Evolutionary conservation across 352 stramenopile species (phyloP), one percentile per base, ranked within the genome.

Genomic region (Phytophthora pluvialis): DNA sequence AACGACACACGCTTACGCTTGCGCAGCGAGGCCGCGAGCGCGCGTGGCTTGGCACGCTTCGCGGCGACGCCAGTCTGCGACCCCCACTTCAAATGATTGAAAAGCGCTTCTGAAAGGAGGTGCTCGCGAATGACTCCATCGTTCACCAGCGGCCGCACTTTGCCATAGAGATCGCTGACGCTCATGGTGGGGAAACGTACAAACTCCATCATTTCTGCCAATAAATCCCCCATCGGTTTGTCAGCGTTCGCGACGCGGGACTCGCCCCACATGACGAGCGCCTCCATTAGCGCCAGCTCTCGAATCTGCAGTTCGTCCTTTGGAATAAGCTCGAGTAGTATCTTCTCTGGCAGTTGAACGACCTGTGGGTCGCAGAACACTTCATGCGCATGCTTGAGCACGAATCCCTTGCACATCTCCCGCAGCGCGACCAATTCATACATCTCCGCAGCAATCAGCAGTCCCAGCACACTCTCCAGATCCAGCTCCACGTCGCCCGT

Each of bases 1-100:
- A 96, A 96, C 42, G 88, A 96, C 15, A 96, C 88, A 3, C 88
- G 86, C 58, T 96, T 96, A 12, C 86, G 84, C 62, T 96, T 96
- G 25, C 88, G 75, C 39, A 93, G 52, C 29, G 81, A 82, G 1
- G 86, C 77, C 1, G 83, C 72, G 3, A 89, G 72, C 15, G 82
- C 81, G 16, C 86, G 81, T 13, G 83, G 86, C 58, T 82, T 88
- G 48, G 82, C 88, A 25, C 86, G 74, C 58, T 88, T 73, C 7
- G 80, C 77, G 26, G 78, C 74, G n/a, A 78, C 71, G 5, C 77
- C 81, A n/a, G 72, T 78, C 54, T 88, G 80, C 1, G 75, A 88
- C 5, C 84, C 86, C 86, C 86, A 96, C 60, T 94, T 96, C 7
- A 96, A 63, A 67, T 96, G 88, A 50, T 91, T 86, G 46, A 96